A percentile compares a stretch with the other conserved stretches of the same genome.
Evolutionary conservation across 805 yeast genomes (phyloP).

Genomic region (Pichia membranifaciens): DNA sequence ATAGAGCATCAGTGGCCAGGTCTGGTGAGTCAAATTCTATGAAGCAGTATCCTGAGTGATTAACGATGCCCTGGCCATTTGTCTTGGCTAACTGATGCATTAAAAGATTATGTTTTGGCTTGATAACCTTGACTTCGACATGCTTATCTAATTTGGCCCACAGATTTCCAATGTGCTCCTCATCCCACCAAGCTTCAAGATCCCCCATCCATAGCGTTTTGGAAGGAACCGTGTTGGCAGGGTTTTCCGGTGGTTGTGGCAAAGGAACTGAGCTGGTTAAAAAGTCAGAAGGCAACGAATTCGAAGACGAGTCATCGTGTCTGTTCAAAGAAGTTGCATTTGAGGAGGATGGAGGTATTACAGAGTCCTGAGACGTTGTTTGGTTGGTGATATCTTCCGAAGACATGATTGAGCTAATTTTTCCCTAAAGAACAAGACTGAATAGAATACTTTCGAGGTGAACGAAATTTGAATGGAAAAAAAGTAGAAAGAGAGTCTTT

Average conservation of each 20-base stretch:
- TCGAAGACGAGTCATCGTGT: slow-evolving; percentile 1
- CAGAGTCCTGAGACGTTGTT: not conserved
- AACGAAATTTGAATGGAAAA: too few species aligned
- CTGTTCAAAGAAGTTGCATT: not conserved
- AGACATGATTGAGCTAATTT: slow-evolving; percentile 3
- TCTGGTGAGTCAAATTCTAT: slow-evolving; percentile 65
- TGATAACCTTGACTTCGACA: slow-evolving; percentile 64
- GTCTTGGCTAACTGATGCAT: slow-evolving; percentile 28
- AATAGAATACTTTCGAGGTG: too few species aligned
- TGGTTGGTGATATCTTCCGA: slow-evolving; percentile 2
- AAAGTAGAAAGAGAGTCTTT: too few species aligned
- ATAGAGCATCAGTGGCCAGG: slow-evolving; percentile 63
- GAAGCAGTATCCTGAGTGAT: slow-evolving; percentile 64
- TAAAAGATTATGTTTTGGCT: slow-evolving; percentile 36
- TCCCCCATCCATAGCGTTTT: slow-evolving; percentile 88
- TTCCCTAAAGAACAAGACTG: too few species aligned
- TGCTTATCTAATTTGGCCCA: slow-evolving; percentile 53
- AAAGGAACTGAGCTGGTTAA: slow-evolving; percentile 27
- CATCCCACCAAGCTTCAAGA: slow-evolving; percentile 74
- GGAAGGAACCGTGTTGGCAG: slow-evolving; percentile 48
- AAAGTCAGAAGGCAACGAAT: slow-evolving; percentile 14
- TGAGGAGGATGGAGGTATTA: not conserved
- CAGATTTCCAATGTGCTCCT: slow-evolving; percentile 48
- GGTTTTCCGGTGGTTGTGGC: slow-evolving; percentile 50
- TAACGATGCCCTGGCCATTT: slow-evolving; percentile 23